Evolutionary conservation across 441 rosid genomes (phyloP).

Genomic region (Aquilaria agallochum): DNA sequence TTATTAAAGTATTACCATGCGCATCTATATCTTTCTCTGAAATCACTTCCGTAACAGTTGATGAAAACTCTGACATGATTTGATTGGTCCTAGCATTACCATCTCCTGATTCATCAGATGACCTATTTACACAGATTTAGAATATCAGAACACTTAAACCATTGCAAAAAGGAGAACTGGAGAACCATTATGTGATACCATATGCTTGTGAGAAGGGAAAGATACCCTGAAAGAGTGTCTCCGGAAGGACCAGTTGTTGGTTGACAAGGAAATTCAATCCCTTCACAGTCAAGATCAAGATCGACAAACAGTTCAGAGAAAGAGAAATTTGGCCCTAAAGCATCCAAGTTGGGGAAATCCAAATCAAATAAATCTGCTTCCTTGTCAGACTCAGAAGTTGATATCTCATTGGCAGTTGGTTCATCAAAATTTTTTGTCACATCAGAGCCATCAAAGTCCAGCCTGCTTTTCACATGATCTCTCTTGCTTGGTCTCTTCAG

Average conservation of each 20-base stretch:
- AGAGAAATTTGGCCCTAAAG: slow-evolving; percentile 57
- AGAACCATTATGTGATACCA: not conserved
- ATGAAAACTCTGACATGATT: slow-evolving; percentile 43
- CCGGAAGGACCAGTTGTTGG: slow-evolving; percentile 27
- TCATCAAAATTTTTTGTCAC: slow-evolving; percentile 22
- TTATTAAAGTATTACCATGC: slow-evolving; percentile 37
- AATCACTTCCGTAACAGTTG: slow-evolving; percentile 41
- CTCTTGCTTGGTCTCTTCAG: slow-evolving; percentile 40
- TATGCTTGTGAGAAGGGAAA: slow-evolving; percentile 9
- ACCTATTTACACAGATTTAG: slow-evolving; percentile 23
- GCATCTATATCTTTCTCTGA: slow-evolving; percentile 36
- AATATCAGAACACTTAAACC: not conserved
- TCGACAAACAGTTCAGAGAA: slow-evolving; percentile 72
- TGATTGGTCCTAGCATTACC: slow-evolving; percentile 35
- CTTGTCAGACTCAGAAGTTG: slow-evolving; percentile 57
- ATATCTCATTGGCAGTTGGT: slow-evolving; percentile 24
- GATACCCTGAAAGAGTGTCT: slow-evolving; percentile 55
- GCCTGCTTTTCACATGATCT: slow-evolving; percentile 65
- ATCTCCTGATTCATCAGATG: slow-evolving; percentile 50
- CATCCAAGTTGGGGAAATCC: slow-evolving; percentile 65
- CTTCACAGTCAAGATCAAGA: slow-evolving; percentile 59
- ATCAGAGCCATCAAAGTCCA: slow-evolving; percentile 65
- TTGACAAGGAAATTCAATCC: slow-evolving; percentile 29
- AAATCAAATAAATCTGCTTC: slow-evolving; percentile 55
- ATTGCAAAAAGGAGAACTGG: not conserved